Evolutionary conservation across 1,284 basidiomycete genomes (phyloP), one percentile per base, ranked within the genome.

Genomic region (Irpex sp.): DNA sequence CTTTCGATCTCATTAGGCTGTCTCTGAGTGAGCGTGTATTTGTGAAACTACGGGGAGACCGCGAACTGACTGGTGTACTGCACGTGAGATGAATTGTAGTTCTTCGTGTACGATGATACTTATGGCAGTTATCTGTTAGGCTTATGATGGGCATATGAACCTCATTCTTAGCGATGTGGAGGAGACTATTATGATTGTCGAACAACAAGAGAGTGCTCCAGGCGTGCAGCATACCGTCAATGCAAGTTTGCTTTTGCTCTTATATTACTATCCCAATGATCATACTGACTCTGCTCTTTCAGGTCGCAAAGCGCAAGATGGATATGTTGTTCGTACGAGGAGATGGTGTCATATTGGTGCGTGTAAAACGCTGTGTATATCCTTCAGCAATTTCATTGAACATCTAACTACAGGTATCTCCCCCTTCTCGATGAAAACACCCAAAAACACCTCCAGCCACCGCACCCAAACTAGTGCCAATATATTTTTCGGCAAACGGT

Each of bases 101-200:
- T 53, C 49, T 56, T 42, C 42, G 7, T 39, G 56, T 36, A 47
- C n/a, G 36, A 42, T 61, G 19, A 35, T 52, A 21, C 53, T 66
- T 58, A 64, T 60, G 8, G 55, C 62, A 57, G 18, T 60, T 57
- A 56, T 66, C 64, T 67, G 4, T 18, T 67, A 98, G 96, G 96
- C 97, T 18, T 99, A 99, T 73, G 97, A 99, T 77, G 96, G 96
- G 23, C 97, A 99, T 77, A 98, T 99, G 96, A 99, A 99, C 75
- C 81, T 99, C 69, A 98, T 99, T 64, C 82, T 99, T 66, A 96
- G 92, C 65, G 93, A 98, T 71, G 97, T 98, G 8, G 96, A 98
- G 72, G 97, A 99, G 77, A 93, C 91, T 4, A 94, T 97, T 68
- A 92, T 94, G 85, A 82, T 94, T 64, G 93, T 97, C 16, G 94